Evolutionary conservation across 2,329 filamentous ascomycete species (phyloP), one percentile per base, ranked within the genome.

Genomic region (Colletotrichum liriopes): DNA sequence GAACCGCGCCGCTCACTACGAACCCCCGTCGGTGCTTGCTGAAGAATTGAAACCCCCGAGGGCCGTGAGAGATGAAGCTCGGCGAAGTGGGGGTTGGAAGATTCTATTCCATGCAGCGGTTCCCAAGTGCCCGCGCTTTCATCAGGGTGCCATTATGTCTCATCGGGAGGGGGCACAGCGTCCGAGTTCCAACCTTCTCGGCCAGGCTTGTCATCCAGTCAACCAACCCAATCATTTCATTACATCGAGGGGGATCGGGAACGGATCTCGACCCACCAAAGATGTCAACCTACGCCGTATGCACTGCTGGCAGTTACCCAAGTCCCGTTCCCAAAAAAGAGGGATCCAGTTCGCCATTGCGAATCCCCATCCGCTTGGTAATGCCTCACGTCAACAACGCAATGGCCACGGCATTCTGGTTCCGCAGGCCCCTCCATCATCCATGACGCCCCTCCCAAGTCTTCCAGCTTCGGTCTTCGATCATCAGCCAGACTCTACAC

Each of bases 331-430:
- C 51, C 35, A n/a, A 43, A 49, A 64, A 55, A 41, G n/a, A 18
- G 49, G 54, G 59, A 67, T 64, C 65, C 65, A 60, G 37, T 69
- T 65, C 8, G 32, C 54, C 35, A 39, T 61, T 37, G 18, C 29
- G 32, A 23, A 37, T 55, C 52, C 32, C 52, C 32, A 37, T 55
- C 20, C 35, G 59, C 59, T 72, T 72, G 65, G 65, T 72, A 60
- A 69, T 72, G 59, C 51, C 52, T 72, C 69, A 69, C 65, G 65
- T 60, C 65, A 64, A 72, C 59, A 45, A 41, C 58, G 49, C 58
- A 37, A 51, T 43, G 41, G n/a, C 43, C 59, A 45, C 43, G 41
- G 56, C 55, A 23, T n/a, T 58, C 16, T 41, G 35, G 45, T 18
- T 49, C 69, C 54, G 60, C 29, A 26, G 43, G 61, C 43, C 59